Evolutionary conservation across 1,139 yeast species (phyloP).

Genomic region (Pichia terricola): DNA sequence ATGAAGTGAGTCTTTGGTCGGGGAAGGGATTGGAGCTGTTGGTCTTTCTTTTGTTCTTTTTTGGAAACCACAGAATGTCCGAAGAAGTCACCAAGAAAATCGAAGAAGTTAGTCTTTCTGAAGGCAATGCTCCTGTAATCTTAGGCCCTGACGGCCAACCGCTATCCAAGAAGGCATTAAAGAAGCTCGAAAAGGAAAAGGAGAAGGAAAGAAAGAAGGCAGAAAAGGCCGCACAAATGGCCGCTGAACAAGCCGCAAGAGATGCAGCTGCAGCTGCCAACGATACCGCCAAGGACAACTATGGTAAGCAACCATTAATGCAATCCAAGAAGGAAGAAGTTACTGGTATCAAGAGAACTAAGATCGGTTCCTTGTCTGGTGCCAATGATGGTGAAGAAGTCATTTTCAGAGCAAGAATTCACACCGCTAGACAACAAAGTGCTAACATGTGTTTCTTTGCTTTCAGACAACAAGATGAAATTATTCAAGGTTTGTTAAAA

Average conservation of each 20-base stretch:
- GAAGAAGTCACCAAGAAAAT: constrained; percentile 22
- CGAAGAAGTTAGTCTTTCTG: constrained; percentile 13
- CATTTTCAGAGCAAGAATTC: constrained; percentile 87
- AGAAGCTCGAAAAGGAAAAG: constrained; percentile 86
- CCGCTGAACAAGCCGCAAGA: constrained; percentile 77
- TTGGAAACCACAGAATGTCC: constrained; percentile 12
- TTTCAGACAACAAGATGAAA: constrained; percentile 77
- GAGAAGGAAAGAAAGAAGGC: constrained; percentile 92
- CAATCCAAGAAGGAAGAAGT: constrained; percentile 49
- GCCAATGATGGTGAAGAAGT: constrained; percentile 72
- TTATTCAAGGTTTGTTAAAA: constrained; percentile 78
- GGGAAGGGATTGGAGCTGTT: too few species aligned
- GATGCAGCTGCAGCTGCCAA: constrained; percentile 71
- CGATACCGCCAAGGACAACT: constrained; percentile 78
- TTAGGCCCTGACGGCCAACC: constrained; percentile 76
- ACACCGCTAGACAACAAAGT: constrained; percentile 89
- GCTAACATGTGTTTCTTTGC: constrained; percentile 88
- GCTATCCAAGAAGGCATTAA: constrained; percentile 86
- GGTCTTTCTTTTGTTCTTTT: neutral
- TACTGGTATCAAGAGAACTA: constrained; percentile 49
- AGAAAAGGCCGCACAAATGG: constrained; percentile 83
- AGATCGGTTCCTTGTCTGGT: constrained; percentile 46
- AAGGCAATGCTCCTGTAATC: constrained; percentile 4
- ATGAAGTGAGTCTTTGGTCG: too few species aligned
- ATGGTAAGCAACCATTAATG: constrained; percentile 83